These are phyloP conservation scores for Peronospora belbahrii DNA, from an alignment of 352 stramenopile species.

Conservation along the genomic window DNA sequence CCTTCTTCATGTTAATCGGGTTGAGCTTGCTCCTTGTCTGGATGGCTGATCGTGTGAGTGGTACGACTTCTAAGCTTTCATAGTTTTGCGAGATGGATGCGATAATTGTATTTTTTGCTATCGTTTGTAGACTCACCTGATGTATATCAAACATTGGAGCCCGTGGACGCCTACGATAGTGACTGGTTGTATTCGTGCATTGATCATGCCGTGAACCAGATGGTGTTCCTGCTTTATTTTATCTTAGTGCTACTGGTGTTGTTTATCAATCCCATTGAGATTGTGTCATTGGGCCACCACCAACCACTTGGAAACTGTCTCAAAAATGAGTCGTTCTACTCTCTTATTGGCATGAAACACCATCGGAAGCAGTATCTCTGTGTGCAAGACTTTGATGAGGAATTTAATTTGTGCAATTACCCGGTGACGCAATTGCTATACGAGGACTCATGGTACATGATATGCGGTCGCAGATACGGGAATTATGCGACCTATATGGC, in stretches of 20 bases:
- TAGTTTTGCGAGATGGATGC: background rate
- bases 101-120: background rate
- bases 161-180: conserved; percentile 70
- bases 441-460: conserved; percentile 79
- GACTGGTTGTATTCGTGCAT: conserved; percentile 71
- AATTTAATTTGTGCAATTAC: conserved; percentile 80
- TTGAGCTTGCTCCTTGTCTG: conserved; percentile 52
- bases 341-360: conserved; percentile 47
- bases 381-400: conserved; percentile 73
- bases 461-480: conserved; percentile 66
- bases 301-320: conserved; percentile 65
- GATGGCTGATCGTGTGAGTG: conserved; percentile 64
- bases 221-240: conserved; percentile 64
- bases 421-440: conserved; percentile 61
- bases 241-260: conserved; percentile 50
- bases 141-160: conserved; percentile 44
- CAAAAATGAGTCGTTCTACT: conserved; percentile 50
- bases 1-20: conserved; percentile 40
- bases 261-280: conserved; percentile 54
- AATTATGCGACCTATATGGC: conserved; percentile 47
- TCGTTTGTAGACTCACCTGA: conserved; percentile 36
- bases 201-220: conserved; percentile 79
- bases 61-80: conserved; percentile 7
- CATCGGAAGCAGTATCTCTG: conserved; percentile 65
- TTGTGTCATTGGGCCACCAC: conserved; percentile 70